Base-by-base conservation (phyloP, 2,329 filamentous ascomycete species). In the Colletotrichum sp. region DNA sequence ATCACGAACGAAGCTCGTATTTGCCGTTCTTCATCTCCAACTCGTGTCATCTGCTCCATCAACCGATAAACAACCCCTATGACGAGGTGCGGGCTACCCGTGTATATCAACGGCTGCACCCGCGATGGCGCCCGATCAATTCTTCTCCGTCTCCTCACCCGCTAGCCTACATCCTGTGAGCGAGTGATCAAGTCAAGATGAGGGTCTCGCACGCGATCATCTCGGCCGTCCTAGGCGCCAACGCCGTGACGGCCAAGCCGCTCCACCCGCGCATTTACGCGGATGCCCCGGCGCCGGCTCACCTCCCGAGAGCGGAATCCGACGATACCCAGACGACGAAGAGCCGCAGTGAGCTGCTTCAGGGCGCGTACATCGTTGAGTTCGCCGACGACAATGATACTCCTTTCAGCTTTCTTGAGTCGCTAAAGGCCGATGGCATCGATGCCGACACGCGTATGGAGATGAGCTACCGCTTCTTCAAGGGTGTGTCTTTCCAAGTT, bases 331-430 rank as follows among this genome's bases (percentile, higher is more conserved):
- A 52, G 13, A n/a, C 62, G 44, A 8, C 32, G 16, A 39, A 55
- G 18, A 49, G 21, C 62, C 28, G 62, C 36, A 57, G 30, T 18
- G 57, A 73, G 16, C 8, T 28, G 24, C 70, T 81, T 2, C 77
- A 78, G 10, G 80, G 80, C 39, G 78, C 78, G 30, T 81, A 79
- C 62, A 81, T 81, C 15, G 79, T 81, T 18, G 80, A 81, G 72
- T 76, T 81, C 12, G 76, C 79, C 24, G 77, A 78, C 32, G 69
- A 78, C 16, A 67, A 78, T 39, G 71, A 73, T 32, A 64, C 70
- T 2, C 30, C 76, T 13, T 44, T 65, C 5, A 73, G 76, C 13
- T 76, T 80, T 39, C 78, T 76, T 34, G 49, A 68, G 8, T 69
- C 77, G 1, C 78, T 80, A 6, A 52, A 59, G 16, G 71, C 75